Base-by-base conservation (phyloP, 306 rosid species). In the Alnus rubra region DNA sequence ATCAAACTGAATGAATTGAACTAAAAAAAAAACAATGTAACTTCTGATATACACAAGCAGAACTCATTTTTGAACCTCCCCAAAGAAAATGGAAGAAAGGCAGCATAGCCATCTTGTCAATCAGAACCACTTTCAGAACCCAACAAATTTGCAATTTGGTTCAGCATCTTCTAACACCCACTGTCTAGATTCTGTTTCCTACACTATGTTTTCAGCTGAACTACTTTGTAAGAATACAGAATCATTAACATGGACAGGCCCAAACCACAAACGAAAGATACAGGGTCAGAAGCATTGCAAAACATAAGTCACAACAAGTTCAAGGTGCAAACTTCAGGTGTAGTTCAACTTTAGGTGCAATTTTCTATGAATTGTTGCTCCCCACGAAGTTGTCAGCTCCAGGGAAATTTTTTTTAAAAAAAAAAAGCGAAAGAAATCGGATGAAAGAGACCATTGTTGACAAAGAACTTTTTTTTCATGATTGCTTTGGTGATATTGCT, bases 11-110 rank as follows among this genome's bases (percentile, higher is more conserved):
- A 23, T 23, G 0, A 23, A 23, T 23, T 23, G 28, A 23, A 23
- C 28, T 23, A 23, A 23, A 23, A 23, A n/a, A n/a, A 23, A 23
- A 23, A 23, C 28, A 23, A 23, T 23, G 28, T 23, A 23, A 23
- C 28, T 23, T 23, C 28, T 23, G 28, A 23, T 23, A 23, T 23
- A 74, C 89, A 88, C 89, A 88, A 83, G 80, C 87, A 88, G 79
- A 55, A 86, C 86, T 90, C 84, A 82, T 78, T 87, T 82, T 74
- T 79, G 87, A 79, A 79, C 93, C 88, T 84, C 76, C 51, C 74
- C 51, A 86, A 76, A 74, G 78, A 83, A 84, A 83, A 74, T 78
- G 79, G 89, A 86, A 83, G 87, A 86, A 76, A 89, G 77, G 85
- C 91, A 82, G 77, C 54, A 88, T 68, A 83, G 82, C 84, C 77